Conservation (phyloP, 2,329 filamentous ascomycete species). For the Didymellaceae sp. region DNA sequence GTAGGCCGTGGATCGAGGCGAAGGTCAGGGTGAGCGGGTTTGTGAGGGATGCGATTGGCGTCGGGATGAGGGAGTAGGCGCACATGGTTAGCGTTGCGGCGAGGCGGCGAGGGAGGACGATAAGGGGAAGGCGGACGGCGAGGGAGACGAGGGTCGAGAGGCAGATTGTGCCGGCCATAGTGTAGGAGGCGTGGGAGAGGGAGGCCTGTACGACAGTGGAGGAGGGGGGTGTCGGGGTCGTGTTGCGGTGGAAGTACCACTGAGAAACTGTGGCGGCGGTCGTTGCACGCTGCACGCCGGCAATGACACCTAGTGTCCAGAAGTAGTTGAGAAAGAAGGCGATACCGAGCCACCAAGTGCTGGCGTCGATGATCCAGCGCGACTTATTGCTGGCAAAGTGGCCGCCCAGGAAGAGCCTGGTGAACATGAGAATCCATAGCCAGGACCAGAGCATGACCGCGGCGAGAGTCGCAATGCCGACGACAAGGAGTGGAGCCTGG, state of each 20-base stretch:
- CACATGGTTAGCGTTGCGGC: slow-evolving; percentile 73
- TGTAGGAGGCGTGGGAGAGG: slow-evolving; percentile 79
- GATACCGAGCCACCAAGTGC: slow-evolving; percentile 93
- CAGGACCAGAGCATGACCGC: slow-evolving; percentile 89
- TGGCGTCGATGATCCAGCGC: slow-evolving; percentile 81
- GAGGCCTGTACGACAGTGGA: slow-evolving; percentile 83
- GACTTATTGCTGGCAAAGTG: slow-evolving; percentile 65
- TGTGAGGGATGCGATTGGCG: slow-evolving; percentile 82
- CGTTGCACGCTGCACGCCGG: slow-evolving; percentile 86
- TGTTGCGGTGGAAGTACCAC: slow-evolving; percentile 97
- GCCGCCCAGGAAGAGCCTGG: slow-evolving; percentile 91
- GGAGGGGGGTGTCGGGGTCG: slow-evolving; percentile 77
- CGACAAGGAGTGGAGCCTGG: slow-evolving; percentile 79
- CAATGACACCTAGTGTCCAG: slow-evolving; percentile 88
- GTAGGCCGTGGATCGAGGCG: slow-evolving; percentile 89
- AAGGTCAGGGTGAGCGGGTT: slow-evolving; percentile 94
- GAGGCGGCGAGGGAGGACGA: slow-evolving; percentile 79
- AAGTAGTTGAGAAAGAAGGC: slow-evolving; percentile 95
- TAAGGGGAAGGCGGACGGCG: slow-evolving; percentile 80
- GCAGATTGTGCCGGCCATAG: slow-evolving; percentile 91
- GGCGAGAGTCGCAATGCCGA: slow-evolving; percentile 80
- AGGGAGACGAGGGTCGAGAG: slow-evolving; percentile 83
- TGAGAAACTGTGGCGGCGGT: slow-evolving; percentile 96
- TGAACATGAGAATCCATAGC: slow-evolving; percentile 97
- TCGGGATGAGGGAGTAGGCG: slow-evolving; percentile 81